phyloP scores from a whole-genome alignment of 2,329 filamentous ascomycete species.

The Periconia macrospinosa region DNA sequence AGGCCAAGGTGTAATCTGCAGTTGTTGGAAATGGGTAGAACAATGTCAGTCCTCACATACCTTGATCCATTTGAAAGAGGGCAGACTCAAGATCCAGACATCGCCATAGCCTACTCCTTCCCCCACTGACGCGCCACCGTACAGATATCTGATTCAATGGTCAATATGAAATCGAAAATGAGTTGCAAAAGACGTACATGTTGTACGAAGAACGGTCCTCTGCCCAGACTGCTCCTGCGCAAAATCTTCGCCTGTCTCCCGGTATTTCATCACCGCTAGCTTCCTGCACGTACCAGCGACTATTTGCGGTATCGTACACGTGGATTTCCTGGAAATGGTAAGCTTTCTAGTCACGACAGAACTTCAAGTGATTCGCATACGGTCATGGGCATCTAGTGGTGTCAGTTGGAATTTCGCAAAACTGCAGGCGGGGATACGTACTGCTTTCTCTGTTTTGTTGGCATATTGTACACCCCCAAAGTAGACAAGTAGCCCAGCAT shows the following conservation, averaged over 20 bases:
- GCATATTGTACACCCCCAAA: slow-evolving; percentile 61
- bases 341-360: too few relatives aligned
- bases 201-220: slow-evolving; percentile 65
- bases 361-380: slow-evolving; percentile 8
- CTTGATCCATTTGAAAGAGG: slow-evolving; percentile 64
- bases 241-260: slow-evolving; percentile 59
- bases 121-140: slow-evolving; percentile 57
- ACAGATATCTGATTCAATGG: slow-evolving; percentile 51
- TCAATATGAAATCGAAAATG: too few relatives aligned
- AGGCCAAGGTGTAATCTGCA: too few relatives aligned
- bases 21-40: too few relatives aligned
- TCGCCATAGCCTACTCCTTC: slow-evolving; percentile 57
- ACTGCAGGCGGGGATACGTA: background rate
- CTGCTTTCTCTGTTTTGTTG: slow-evolving; percentile 15
- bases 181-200: slow-evolving; percentile 55
- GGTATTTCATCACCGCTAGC: slow-evolving; percentile 57
- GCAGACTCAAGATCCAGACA: slow-evolving; percentile 62
- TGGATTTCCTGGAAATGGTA: slow-evolving; percentile 44
- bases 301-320: slow-evolving; percentile 63
- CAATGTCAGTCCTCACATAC: slow-evolving; percentile 5
- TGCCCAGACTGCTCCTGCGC: slow-evolving; percentile 63
- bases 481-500: slow-evolving; percentile 62
- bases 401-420: too few relatives aligned
- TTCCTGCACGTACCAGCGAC: slow-evolving; percentile 63
- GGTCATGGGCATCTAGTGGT: slow-evolving; percentile 23